Evolutionary conservation across 345 rosid genomes (phyloP).

Genomic region (Populus euphratica): DNA sequence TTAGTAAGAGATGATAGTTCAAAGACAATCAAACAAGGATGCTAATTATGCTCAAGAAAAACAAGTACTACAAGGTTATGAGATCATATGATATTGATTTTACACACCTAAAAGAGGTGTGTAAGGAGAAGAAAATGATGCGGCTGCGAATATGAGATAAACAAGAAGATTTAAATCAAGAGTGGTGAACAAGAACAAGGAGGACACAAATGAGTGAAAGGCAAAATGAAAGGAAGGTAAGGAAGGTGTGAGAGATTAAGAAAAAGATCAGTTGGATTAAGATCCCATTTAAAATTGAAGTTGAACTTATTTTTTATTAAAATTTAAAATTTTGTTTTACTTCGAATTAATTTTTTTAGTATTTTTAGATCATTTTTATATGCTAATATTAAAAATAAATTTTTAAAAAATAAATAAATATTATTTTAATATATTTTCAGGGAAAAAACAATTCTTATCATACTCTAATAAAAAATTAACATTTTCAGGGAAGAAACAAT

Average conservation of each 20-base stretch:
- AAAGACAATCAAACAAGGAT: background rate
- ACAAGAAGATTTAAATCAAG: too few species aligned
- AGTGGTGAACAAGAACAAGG: background rate
- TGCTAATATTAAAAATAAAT: fast-evolving
- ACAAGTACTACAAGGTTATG: background rate
- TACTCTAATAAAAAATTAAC: too few species aligned
- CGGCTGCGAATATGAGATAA: background rate
- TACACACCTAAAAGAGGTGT: background rate
- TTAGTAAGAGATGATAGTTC: background rate
- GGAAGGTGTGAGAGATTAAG: background rate
- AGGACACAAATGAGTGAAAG: background rate
- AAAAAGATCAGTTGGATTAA: too few species aligned
- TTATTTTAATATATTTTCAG: too few species aligned
- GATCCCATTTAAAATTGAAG: too few species aligned
- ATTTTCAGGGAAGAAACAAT: too few species aligned
- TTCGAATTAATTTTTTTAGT: too few species aligned
- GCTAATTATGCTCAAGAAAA: background rate
- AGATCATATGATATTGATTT: background rate
- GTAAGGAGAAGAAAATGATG: too few species aligned
- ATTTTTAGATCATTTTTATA: fast-evolving
- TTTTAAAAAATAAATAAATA: too few species aligned
- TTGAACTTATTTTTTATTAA: too few species aligned
- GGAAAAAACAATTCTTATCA: fast-evolving
- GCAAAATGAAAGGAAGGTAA: background rate
- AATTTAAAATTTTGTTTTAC: too few species aligned